Evolutionary conservation across 345 rosid genomes (phyloP).

Genomic region (Linum lewisii): DNA sequence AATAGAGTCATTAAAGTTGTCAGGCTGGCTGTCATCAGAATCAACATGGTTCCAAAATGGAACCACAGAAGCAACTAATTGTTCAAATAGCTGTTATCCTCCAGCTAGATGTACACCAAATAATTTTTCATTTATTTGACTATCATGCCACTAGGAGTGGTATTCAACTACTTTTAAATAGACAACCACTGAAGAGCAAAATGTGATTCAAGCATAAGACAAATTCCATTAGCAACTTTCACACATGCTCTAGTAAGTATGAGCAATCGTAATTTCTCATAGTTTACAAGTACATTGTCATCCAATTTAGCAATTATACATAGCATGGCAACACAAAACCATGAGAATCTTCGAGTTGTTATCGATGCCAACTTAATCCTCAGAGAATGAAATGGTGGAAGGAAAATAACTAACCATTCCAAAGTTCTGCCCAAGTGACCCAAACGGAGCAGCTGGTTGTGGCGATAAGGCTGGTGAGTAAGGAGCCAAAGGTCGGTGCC

Average conservation of each 20-base stretch:
- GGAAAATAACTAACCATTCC: constrained; percentile 43
- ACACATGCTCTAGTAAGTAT: background rate
- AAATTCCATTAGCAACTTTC: no score
- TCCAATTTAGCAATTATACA: constrained; percentile 8
- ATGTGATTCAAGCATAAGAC: no score
- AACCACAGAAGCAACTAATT: no score
- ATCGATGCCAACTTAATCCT: background rate
- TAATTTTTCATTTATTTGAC: no score
- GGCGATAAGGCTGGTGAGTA: constrained; percentile 65
- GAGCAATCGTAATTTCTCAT: background rate
- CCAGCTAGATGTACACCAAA: no score
- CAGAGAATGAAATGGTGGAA: background rate
- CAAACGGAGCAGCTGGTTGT: constrained; percentile 52
- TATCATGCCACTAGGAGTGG: no score
- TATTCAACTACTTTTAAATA: no score
- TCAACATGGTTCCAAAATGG: no score
- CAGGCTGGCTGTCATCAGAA: no score
- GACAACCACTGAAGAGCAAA: no score
- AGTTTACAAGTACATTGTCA: background rate
- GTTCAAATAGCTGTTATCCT: no score
- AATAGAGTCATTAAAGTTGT: no score
- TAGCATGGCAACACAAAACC: constrained; percentile 11
- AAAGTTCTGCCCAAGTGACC: constrained; percentile 56
- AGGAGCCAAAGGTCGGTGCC: constrained; percentile 52
- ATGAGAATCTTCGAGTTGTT: constrained; percentile 22